A percentile compares a stretch with the other conserved stretches of the same genome.
These are phyloP conservation scores for Picochlorum costavermella DNA, from an alignment of 139 green algal species.

Conservation along the genomic window DNA sequence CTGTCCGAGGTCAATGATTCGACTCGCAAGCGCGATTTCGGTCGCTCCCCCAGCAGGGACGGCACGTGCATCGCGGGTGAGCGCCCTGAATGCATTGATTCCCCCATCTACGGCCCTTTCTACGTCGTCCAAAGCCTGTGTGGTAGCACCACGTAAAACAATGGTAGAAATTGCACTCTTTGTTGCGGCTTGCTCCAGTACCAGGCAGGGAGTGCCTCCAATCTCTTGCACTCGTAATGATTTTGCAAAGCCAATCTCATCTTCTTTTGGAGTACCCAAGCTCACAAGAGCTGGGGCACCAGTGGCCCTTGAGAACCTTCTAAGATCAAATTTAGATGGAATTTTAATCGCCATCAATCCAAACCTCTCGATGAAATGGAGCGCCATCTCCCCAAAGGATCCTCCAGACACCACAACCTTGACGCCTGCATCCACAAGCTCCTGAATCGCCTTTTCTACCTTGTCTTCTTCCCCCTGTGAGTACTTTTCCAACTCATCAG, in stretches of 20 bases:
- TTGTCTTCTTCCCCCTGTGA: slow-evolving; percentile 74
- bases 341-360: slow-evolving; percentile 71
- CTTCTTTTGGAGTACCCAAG: slow-evolving; percentile 42
- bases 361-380: slow-evolving; percentile 97
- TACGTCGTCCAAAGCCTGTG: slow-evolving; percentile 88
- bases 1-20: slow-evolving; percentile 31
- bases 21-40: slow-evolving; percentile 82
- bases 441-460: slow-evolving; percentile 84
- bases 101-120: slow-evolving; percentile 94
- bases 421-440: slow-evolving; percentile 43
- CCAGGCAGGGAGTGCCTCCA: slow-evolving; percentile 69
- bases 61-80: slow-evolving; percentile 67
- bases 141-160: slow-evolving; percentile 83
- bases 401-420: slow-evolving; percentile 72
- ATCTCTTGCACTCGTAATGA: slow-evolving; percentile 49
- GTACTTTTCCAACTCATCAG: slow-evolving; percentile 90
- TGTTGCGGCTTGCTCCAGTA: slow-evolving; percentile 50
- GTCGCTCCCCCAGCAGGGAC: slow-evolving; percentile 76
- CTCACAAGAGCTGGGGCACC: slow-evolving; percentile 67
- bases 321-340: slow-evolving; percentile 96
- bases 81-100: slow-evolving; percentile 91
- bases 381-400: slow-evolving; percentile 90
- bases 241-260: slow-evolving; percentile 76
- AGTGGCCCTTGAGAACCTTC: slow-evolving; percentile 86
- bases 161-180: slow-evolving; percentile 67